Evolutionary conservation across 805 yeast species (phyloP).

Genomic region (Yarrowia sp.): DNA sequence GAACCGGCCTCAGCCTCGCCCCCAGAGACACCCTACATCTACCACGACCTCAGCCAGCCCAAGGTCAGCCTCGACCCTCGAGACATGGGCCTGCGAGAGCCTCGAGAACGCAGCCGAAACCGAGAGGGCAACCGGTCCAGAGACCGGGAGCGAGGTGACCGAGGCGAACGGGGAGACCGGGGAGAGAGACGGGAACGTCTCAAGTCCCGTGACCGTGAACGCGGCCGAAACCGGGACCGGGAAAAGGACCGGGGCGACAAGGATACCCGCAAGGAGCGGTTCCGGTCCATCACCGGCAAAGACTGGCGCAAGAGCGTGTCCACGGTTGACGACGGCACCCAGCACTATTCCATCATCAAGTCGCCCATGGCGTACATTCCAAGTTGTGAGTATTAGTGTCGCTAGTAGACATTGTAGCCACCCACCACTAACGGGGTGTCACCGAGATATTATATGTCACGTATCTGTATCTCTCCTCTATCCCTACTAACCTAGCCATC

Average conservation of each 20-base stretch:
- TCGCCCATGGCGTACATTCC: slow-evolving; percentile 19
- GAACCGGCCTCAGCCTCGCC: slow-evolving; percentile 10
- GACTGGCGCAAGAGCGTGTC: slow-evolving; percentile 5
- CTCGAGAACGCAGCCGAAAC: background rate
- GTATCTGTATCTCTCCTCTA: too few species aligned
- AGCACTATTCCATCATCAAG: background rate
- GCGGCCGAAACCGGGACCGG: background rate
- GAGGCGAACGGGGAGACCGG: background rate
- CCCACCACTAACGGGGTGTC: too few species aligned
- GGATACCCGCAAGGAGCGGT: background rate
- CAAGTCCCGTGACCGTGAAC: background rate
- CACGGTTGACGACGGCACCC: background rate
- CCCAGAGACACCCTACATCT: slow-evolving; percentile 4
- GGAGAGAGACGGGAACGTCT: background rate
- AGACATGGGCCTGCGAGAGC: background rate
- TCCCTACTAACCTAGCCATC: slow-evolving; percentile 1
- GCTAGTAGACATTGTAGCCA: too few species aligned
- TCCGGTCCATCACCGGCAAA: slow-evolving; percentile 4
- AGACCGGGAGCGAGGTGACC: background rate
- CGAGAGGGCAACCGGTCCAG: background rate
- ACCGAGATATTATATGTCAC: too few species aligned
- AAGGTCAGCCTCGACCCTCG: background rate
- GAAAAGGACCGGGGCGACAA: background rate
- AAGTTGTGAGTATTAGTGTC: background rate
- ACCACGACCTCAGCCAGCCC: slow-evolving; percentile 6